Conservation (phyloP, 2,329 filamentous ascomycete genomes). For the Apiospora hydei region DNA sequence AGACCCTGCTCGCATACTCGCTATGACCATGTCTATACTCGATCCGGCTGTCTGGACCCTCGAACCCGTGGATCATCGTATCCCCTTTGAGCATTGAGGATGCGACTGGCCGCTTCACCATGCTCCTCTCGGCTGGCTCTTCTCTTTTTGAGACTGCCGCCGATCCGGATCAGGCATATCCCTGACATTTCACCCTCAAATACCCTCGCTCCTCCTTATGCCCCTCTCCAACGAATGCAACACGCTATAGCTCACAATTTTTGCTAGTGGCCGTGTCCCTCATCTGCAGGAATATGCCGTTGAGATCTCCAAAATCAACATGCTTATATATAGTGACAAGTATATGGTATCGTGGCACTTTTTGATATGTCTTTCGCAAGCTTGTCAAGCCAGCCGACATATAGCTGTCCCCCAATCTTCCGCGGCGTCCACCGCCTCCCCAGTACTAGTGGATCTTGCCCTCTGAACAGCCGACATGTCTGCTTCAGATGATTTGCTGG, state of each 20-base stretch:
- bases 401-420: neutral
- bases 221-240: neutral
- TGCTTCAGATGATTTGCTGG: neutral
- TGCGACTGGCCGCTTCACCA: neutral
- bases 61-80: neutral
- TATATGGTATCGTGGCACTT: neutral
- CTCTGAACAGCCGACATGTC: constrained; percentile 1
- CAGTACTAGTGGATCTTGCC: neutral
- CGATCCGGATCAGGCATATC: neutral
- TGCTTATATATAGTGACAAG: neutral
- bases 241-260: neutral
- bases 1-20: constrained; percentile 1
- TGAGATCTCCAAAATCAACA: neutral
- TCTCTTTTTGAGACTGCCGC: neutral
- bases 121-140: neutral
- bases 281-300: neutral
- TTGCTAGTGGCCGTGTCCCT: neutral
- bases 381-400: neutral
- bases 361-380: neutral
- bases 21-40: neutral
- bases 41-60: neutral
- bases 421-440: neutral
- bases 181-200: too few relatives aligned
- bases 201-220: neutral
- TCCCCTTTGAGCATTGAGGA: neutral